Evolutionary conservation across 2,329 filamentous ascomycete species (phyloP).

Genomic region (Xylogone sp.): DNA sequence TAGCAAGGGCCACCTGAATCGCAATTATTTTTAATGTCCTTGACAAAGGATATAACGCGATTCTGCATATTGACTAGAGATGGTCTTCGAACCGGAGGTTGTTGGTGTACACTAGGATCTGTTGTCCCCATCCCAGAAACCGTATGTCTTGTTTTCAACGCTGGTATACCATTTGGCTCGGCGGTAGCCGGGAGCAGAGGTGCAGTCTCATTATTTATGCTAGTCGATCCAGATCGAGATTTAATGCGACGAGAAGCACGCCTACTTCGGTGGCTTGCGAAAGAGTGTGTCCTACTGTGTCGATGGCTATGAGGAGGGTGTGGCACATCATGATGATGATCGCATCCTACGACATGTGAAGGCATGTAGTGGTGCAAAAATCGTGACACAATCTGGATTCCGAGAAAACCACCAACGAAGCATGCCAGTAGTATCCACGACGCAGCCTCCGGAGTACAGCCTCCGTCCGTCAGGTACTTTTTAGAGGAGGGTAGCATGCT

Average conservation of each 20-base stretch:
- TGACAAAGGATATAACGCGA: conserved; percentile 60
- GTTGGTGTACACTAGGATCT: not conserved
- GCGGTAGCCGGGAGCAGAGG: conserved; percentile 18
- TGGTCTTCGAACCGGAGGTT: conserved; percentile 37
- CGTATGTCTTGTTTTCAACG: not conserved
- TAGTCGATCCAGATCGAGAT: conserved; percentile 5
- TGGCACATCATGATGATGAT: conserved; percentile 65
- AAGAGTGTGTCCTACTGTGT: conserved; percentile 10
- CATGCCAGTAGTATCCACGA: conserved; percentile 65
- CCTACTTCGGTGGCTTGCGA: conserved; percentile 6
- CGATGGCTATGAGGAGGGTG: conserved; percentile 23
- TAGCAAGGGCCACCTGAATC: conserved; percentile 58
- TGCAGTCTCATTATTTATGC: conserved; percentile 19
- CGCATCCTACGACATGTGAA: conserved; percentile 77
- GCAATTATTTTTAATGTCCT: conserved; percentile 60
- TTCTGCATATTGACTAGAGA: conserved; percentile 53
- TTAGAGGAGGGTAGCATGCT: conserved; percentile 90
- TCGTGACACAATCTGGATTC: conserved; percentile 70
- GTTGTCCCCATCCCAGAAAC: not conserved
- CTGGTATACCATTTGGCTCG: conserved; percentile 9
- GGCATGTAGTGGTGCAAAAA: conserved; percentile 71
- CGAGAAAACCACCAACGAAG: conserved; percentile 69
- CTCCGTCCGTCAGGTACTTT: conserved; percentile 67
- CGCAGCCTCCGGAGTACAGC: conserved; percentile 62
- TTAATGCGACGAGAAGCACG: conserved; percentile 3